A percentile compares a stretch with the other conserved stretches of the same genome.
Conservation (phyloP, 768 basidiomycete genomes). For the Boletus vinaceobasis region DNA sequence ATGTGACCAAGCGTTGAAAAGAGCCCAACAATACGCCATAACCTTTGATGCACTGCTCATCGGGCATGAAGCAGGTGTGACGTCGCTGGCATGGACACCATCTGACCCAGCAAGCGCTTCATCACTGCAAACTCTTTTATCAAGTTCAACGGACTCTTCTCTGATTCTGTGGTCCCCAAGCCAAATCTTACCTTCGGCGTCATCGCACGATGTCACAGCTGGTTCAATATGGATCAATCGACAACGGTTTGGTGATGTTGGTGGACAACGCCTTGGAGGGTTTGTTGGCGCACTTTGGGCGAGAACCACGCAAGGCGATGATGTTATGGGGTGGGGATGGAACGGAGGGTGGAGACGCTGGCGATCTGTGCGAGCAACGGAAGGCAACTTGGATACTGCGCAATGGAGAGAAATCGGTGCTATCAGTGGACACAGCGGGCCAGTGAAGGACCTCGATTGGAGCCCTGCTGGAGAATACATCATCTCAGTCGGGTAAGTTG, state of each 20-base stretch:
- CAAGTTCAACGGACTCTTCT: conserved; percentile 93
- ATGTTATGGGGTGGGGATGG: conserved; percentile 89
- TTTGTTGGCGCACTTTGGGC: conserved; percentile 92
- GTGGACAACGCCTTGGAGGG: conserved; percentile 85
- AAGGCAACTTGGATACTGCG: conserved; percentile 32
- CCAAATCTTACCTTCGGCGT: conserved; percentile 35
- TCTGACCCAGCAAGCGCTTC: conserved; percentile 20
- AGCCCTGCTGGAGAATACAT: conserved; percentile 83
- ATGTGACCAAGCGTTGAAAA: conserved; percentile 20
- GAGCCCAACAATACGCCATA: conserved; percentile 60
- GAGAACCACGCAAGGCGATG: conserved; percentile 40
- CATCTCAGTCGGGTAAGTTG: conserved; percentile 73
- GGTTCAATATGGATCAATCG: conserved; percentile 82
- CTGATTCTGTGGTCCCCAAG: conserved; percentile 93
- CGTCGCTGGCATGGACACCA: conserved; percentile 83
- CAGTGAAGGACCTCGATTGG: conserved; percentile 82
- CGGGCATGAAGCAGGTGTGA: conserved; percentile 94
- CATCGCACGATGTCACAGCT: conserved; percentile 37
- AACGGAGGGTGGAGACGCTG: conserved; percentile 92
- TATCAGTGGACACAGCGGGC: conserved; percentile 78
- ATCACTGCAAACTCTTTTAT: conserved; percentile 60
- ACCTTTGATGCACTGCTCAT: conserved; percentile 92
- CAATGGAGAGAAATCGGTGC: conserved; percentile 78
- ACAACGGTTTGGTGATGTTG: conserved; percentile 92
- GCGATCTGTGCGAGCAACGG: conserved; percentile 39